Evolutionary conservation across 1,284 basidiomycete genomes (phyloP), one percentile per base, ranked within the genome.

Genomic region (Ceratobasidium theobromae): DNA sequence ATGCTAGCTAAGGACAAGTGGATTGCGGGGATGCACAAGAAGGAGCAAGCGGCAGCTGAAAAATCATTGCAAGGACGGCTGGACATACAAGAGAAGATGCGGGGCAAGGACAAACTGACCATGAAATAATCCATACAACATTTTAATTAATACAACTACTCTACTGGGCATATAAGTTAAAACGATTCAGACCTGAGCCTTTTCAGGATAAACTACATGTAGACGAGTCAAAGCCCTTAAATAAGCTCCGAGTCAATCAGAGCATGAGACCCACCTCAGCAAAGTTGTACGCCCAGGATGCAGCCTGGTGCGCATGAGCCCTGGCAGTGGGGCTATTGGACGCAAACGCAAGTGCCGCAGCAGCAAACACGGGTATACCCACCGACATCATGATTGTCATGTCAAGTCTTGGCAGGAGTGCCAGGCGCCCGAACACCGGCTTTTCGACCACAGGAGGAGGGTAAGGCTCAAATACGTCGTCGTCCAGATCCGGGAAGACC

Each of bases 1-100:
- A 79, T 83, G 78, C 80, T 80, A 71, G 79, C 76, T 48, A 88
- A 92, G 77, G 81, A 85, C 74, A 75, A 76, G 72, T 70, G 71
- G 64, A 79, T 77, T 73, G 76, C 76, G 1, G 69, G 68, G 60
- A 72, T 75, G 79, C 78, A 54, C 23, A 60, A 40, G 18, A 40
- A 35, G 14, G 57, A 38, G n/a, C 32, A 40, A 49, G 53, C 23
- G 2, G 30, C 35, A 25, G 49, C 33, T 48, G 25, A 33, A 4
- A 60, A 38, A 32, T 49, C 45, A 18, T 18, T 60, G 30, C 28
- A 49, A 45, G 57, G 57, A 30, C 57, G 57, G 21, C n/a, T 32
- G 46, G 46, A 33, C 25, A 27, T 43, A 27, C 3, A 21, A 2
- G 53, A 21, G 21, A 12, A 27, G 18, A 14, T 14, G 6, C 30